Percentiles rank a stretch among this genome's conserved stretches.
Evolutionary conservation across 805 yeast species (phyloP).

Genomic region (Lipomyces sp.): DNA sequence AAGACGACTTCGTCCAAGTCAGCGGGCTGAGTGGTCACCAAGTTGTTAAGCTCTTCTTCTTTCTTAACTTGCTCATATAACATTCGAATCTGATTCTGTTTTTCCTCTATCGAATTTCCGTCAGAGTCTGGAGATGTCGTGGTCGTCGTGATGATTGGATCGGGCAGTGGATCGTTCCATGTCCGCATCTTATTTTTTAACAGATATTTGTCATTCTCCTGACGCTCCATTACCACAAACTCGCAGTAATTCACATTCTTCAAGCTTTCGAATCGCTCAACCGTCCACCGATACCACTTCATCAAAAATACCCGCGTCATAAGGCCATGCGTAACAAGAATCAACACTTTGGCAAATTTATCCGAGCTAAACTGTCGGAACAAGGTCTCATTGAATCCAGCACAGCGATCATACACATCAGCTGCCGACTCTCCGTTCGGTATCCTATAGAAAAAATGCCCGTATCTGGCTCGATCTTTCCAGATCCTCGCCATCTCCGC

Average conservation of each 20-base stretch:
- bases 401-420: constrained; percentile 88
- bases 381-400: constrained; percentile 85
- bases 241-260: constrained; percentile 85
- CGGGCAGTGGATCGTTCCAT: constrained; percentile 61
- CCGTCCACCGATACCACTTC: constrained; percentile 95
- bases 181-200: constrained; percentile 67
- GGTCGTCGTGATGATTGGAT: constrained; percentile 15
- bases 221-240: constrained; percentile 75
- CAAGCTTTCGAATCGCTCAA: constrained; percentile 82
- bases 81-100: constrained; percentile 7
- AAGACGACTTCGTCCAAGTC: background rate
- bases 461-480: constrained; percentile 84
- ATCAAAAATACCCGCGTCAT: constrained; percentile 91
- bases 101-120: constrained; percentile 8
- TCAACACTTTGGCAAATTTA: constrained; percentile 77
- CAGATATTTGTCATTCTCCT: constrained; percentile 54
- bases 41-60: background rate
- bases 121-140: constrained; percentile 3
- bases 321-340: constrained; percentile 89
- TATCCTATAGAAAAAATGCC: constrained; percentile 84
- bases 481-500: constrained; percentile 81
- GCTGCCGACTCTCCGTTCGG: constrained; percentile 97
- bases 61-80: constrained; percentile 8
- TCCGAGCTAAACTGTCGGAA: constrained; percentile 76
- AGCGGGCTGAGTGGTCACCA: background rate